These are phyloP conservation scores for Coniochaeta hoffmannii DNA, from an alignment of 2,329 filamentous ascomycete species.

Conservation along the genomic window DNA sequence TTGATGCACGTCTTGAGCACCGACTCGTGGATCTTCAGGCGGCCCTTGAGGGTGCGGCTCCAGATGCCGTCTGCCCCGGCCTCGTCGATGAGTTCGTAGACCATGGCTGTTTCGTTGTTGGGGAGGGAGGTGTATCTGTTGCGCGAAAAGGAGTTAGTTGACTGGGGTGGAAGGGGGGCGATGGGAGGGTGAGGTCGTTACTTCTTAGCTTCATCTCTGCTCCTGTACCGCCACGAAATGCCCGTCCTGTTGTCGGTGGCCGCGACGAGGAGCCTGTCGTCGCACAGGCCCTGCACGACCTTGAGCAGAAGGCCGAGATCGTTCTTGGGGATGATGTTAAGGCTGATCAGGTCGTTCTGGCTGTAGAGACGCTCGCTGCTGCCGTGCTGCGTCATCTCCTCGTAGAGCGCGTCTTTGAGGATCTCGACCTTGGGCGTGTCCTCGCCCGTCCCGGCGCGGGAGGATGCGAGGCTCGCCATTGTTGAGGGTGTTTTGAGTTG, in stretches of 20 bases:
- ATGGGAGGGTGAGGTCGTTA: conserved; percentile 22
- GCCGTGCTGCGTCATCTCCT: conserved; percentile 43
- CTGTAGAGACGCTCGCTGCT: conserved; percentile 43
- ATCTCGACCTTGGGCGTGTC: conserved; percentile 36
- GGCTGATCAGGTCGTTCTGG: conserved; percentile 49
- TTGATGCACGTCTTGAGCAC: conserved; percentile 77
- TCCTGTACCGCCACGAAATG: conserved; percentile 51
- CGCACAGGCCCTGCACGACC: conserved; percentile 49
- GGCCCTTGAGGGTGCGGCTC: conserved; percentile 75
- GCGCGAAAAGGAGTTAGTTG: not conserved
- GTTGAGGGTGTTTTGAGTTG: not conserved
- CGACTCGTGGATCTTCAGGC: conserved; percentile 76
- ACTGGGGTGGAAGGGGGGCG: not conserved
- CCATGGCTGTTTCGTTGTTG: conserved; percentile 70
- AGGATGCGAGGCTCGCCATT: conserved; percentile 13
- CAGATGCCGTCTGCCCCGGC: conserved; percentile 82
- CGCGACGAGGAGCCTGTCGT: conserved; percentile 52
- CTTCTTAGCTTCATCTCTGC: conserved; percentile 55
- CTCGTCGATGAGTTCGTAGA: conserved; percentile 85
- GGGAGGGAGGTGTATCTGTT: conserved; percentile 50
- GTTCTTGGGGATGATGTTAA: conserved; percentile 49
- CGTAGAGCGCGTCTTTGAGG: conserved; percentile 50
- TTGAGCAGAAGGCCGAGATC: conserved; percentile 46
- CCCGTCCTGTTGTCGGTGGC: conserved; percentile 34
- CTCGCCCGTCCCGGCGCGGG: conserved; percentile 9